Evolutionary conservation across 208 protist species (phyloP).

Genomic region (Tritrichomonas foetus): DNA sequence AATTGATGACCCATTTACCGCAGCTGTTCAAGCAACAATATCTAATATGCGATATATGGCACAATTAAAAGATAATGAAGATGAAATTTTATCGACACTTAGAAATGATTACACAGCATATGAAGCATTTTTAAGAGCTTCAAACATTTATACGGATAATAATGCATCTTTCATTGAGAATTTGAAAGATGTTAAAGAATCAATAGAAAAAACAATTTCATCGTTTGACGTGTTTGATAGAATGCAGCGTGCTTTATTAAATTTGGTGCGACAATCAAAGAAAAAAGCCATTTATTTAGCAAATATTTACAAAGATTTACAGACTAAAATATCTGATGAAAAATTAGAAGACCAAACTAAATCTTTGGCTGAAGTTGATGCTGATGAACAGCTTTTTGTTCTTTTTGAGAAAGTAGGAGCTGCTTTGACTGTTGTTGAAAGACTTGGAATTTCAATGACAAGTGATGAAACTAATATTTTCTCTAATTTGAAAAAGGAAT

Average conservation of each 20-base stretch:
- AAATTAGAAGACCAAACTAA: neutral
- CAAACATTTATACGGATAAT: neutral
- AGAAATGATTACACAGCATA: neutral
- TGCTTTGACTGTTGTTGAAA: neutral
- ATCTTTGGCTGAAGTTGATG: neutral
- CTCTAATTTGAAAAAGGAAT: neutral
- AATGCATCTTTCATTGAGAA: neutral
- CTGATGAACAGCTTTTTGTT: neutral
- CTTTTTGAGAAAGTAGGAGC: neutral
- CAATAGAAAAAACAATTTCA: neutral
- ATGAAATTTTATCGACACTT: neutral
- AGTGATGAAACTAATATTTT: neutral
- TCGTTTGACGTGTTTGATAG: neutral
- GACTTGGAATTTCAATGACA: neutral
- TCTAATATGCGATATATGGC: neutral
- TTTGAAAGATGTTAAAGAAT: neutral
- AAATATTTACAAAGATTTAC: neutral
- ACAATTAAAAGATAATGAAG: neutral
- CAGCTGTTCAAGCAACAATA: neutral
- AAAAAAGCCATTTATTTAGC: neutral
- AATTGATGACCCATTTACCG: neutral
- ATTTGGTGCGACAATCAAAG: neutral
- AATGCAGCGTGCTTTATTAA: neutral
- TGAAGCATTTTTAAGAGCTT: neutral
- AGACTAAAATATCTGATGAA: neutral